These are phyloP conservation scores for Backusella luteola DNA, from an alignment of 192 early-diverging fungal genomes.

Conservation along the genomic window DNA sequence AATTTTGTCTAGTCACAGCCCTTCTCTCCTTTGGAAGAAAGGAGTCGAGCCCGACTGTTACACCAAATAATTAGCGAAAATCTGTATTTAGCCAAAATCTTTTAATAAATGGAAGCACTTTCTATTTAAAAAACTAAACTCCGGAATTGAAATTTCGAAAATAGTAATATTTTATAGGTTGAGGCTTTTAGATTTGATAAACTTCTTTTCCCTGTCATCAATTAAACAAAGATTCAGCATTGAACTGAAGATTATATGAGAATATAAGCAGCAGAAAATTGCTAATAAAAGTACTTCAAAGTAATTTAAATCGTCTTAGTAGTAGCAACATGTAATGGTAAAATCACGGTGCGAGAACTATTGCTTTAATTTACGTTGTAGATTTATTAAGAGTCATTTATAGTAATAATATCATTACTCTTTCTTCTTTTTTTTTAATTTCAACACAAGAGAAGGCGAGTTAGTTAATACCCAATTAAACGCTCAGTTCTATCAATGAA, in stretches of 20 bases:
- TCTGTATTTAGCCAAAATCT: conserved; percentile 3
- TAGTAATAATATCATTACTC: neutral
- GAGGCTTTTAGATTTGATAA: neutral
- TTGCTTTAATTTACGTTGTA: neutral
- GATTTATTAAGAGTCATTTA: neutral
- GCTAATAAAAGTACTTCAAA: neutral
- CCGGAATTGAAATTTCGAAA: neutral
- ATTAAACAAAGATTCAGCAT: neutral
- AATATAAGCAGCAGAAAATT: neutral
- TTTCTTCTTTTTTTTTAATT: neutral
- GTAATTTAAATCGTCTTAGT: neutral
- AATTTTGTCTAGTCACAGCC: neutral
- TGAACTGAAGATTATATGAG: neutral
- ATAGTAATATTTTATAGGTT: neutral
- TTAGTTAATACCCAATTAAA: neutral
- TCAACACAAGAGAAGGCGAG: neutral
- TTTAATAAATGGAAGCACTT: neutral
- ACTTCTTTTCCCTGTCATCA: neutral
- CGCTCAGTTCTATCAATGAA: neutral
- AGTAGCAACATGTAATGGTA: neutral
- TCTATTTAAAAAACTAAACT: conserved; percentile 9
- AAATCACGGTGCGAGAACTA: neutral
- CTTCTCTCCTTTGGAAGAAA: neutral
- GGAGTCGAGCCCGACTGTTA: neutral
- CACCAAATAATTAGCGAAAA: neutral